Evolutionary conservation across 306 rosid species (phyloP), one percentile per base, ranked within the genome.

Genomic region (Prunus mume): DNA sequence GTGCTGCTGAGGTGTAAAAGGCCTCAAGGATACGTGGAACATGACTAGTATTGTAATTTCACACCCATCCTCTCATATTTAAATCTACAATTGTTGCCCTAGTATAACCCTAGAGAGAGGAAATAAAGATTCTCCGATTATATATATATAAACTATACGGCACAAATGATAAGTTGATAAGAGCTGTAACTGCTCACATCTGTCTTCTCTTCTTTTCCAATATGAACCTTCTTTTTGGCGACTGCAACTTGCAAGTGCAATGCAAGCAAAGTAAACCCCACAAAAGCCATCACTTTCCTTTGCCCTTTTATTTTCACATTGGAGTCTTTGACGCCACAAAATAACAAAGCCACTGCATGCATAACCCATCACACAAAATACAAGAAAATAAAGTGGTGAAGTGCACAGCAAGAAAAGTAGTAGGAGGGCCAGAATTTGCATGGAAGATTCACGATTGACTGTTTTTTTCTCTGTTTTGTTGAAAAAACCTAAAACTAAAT

Each of bases 181-280:
- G 96, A 72, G 91, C 91, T 87, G 86, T 78, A 77, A 86, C 86
- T 86, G 85, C 96, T 91, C 87, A 80, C 80, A 6, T 34, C 41
- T 34, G 41, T 34, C 41, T 6, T 34, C 67, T 6, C 24, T 12
- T 34, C 41, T 49, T 69, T 85, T 58, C 62, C 41, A 34, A 1
- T 6, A 54, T 12, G 68, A 76, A 49, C 76, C 84, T 28, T 76
- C 83, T 80, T 74, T 65, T 76, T 19, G 65, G 13, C 54, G 20
- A 41, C 6, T 34, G 7, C 28, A 17, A 12, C 56, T 32, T 51
- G 19, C 28, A 54, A 19, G 75, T 32, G 38, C 38, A 32, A 5
- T 49, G 43, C 25, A 49, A 28, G 20, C 28, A 41, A 47, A 69
- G 19, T 69, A 46, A 60, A 25, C 56, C 71, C 68, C 60, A 62